Conservation (phyloP, 2,329 filamentous ascomycete genomes). For the Tolypocladium paradoxum region DNA sequence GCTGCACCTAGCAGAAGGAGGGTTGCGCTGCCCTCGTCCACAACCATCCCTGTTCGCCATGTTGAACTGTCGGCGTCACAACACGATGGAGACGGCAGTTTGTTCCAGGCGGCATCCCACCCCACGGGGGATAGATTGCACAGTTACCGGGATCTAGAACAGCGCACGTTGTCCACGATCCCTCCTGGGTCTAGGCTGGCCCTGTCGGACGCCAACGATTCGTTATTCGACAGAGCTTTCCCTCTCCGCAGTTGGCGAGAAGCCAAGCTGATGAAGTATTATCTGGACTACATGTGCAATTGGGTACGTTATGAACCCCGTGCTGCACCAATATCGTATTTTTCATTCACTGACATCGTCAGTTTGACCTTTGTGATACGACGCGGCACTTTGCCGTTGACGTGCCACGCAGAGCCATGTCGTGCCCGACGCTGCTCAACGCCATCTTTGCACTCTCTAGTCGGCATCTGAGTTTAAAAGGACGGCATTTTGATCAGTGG, state of each 20-base stretch:
- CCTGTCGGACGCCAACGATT: not conserved
- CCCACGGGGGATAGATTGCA: not conserved
- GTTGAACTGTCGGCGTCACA: not conserved
- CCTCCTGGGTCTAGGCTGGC: not conserved
- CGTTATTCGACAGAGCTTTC: slow-evolving; percentile 3
- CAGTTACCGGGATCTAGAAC: not conserved
- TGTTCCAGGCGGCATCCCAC: not conserved
- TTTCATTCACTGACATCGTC: not conserved
- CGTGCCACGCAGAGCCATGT: slow-evolving; percentile 40
- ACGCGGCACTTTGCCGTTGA: slow-evolving; percentile 38
- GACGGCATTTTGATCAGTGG: slow-evolving; percentile 32
- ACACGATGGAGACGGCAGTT: not conserved
- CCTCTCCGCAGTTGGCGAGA: slow-evolving; percentile 11
- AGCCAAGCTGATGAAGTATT: slow-evolving; percentile 15
- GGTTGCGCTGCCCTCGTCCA: not conserved
- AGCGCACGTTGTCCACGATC: not conserved
- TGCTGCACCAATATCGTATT: not conserved
- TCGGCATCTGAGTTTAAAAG: slow-evolving; percentile 33
- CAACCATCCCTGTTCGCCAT: not conserved
- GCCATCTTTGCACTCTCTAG: slow-evolving; percentile 47
- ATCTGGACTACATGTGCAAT: slow-evolving; percentile 16
- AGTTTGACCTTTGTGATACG: slow-evolving; percentile 33
- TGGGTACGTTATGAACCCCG: slow-evolving; percentile 9
- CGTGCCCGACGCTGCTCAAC: slow-evolving; percentile 40
- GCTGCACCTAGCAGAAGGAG: not conserved